Base-by-base conservation (phyloP, 2,329 filamentous ascomycete genomes). In the Trichoderma polysporum region DNA sequence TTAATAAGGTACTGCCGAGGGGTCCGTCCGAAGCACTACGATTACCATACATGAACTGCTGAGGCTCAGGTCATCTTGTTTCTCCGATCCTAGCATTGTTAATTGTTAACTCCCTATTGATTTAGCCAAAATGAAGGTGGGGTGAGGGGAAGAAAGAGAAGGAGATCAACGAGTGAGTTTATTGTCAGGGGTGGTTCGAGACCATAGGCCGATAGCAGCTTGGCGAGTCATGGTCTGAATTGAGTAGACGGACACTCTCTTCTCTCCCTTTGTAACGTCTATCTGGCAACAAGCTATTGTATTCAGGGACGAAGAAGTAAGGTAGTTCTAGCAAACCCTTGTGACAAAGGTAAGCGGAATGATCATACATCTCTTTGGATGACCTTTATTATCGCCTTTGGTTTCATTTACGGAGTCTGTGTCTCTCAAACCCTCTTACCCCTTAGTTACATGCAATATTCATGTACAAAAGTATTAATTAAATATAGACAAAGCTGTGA, bases 1-100 rank as follows among this genome's bases (percentile, higher is more conserved):
- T 58, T 41, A 41, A 58, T 58, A 58, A n/a, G n/a, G n/a, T n/a
- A n/a, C n/a, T n/a, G n/a, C 54, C 54, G 54, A 58, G 54, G 25
- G 54, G 35, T 27, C 54, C 54, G 54, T 41, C 19, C 9, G n/a
- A 45, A 10, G 41, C n/a, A n/a, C n/a, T n/a, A n/a, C n/a, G n/a
- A n/a, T n/a, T n/a, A n/a, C n/a, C n/a, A n/a, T n/a, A 19, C 41
- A 45, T 22, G 41, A 45, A 45, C n/a, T 45, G 41, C 41, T 10
- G 12, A 22, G 41, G 41, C 41, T n/a, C n/a, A n/a, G n/a, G n/a
- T n/a, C n/a, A n/a, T n/a, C n/a, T n/a, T n/a, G n/a, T 31, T 29
- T 52, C 27, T 52, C 49, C 27, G 9, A 19, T 41, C 25, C 17
- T 15, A 12, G 35, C n/a, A 45, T 3, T 17, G n/a, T n/a, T n/a